Conservation (phyloP, 495 filamentous ascomycete genomes). For the Tuber indicum region DNA sequence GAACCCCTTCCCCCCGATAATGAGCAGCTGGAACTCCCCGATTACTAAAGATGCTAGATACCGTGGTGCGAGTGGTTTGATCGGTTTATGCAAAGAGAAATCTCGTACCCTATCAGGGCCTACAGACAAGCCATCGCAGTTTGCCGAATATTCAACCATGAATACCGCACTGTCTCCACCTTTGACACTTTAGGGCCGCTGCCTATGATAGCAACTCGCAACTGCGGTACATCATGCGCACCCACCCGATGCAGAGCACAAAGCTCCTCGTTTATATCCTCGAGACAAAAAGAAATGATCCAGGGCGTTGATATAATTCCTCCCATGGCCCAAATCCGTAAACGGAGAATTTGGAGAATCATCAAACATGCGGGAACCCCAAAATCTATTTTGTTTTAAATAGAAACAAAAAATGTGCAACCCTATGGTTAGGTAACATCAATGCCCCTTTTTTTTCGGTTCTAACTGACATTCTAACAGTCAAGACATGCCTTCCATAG, state of each 20-base stretch:
- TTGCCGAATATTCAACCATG: background rate
- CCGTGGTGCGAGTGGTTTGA: background rate
- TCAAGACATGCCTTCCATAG: background rate
- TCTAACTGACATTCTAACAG: background rate
- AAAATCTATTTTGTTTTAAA: background rate
- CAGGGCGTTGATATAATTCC: background rate
- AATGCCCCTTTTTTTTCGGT: background rate
- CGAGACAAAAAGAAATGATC: background rate
- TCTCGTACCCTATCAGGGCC: background rate
- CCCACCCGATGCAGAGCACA: background rate
- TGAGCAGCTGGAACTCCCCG: background rate
- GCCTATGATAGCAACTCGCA: background rate
- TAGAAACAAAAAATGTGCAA: background rate
- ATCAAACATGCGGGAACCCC: background rate
- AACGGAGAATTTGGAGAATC: background rate
- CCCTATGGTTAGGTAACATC: background rate
- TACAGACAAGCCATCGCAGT: background rate
- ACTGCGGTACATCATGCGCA: background rate
- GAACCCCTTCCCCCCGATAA: background rate
- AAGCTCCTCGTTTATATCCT: background rate
- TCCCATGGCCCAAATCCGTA: background rate
- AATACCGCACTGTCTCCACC: background rate
- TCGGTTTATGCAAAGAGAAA: background rate
- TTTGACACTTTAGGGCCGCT: background rate
- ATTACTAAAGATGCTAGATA: background rate